These are phyloP conservation scores for Coniosporium apollinis DNA, from an alignment of 495 filamentous ascomycete genomes.

Conservation along the genomic window DNA sequence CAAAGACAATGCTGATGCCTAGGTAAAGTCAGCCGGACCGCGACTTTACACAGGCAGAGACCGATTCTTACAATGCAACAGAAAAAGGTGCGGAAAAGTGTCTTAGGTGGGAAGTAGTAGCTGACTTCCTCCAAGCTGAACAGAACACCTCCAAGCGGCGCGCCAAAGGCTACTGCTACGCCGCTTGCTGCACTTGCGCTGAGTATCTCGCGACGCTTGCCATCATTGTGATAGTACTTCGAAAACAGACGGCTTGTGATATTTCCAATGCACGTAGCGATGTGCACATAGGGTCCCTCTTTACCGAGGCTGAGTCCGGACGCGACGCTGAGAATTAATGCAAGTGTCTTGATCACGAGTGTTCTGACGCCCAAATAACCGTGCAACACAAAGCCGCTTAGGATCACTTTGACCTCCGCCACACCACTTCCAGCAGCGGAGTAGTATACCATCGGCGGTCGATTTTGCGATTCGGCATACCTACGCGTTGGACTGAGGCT, in stretches of 20 bases:
- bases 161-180: conserved; percentile 89
- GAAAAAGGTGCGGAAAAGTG: conserved; percentile 93
- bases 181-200: conserved; percentile 85
- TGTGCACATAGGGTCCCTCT: conserved; percentile 95
- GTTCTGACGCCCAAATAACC: conserved; percentile 87
- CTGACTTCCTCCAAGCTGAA: conserved; percentile 87
- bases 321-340: conserved; percentile 71
- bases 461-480: conserved; percentile 19
- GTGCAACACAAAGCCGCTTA: conserved; percentile 93
- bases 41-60: neutral
- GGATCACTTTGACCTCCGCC: conserved; percentile 91
- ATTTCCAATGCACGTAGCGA: conserved; percentile 89
- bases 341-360: conserved; percentile 69
- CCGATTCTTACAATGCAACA: conserved; percentile 62
- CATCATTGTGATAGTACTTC: conserved; percentile 91
- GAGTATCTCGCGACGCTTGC: conserved; percentile 75
- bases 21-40: conserved; percentile 4
- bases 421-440: conserved; percentile 93
- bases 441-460: conserved; percentile 76
- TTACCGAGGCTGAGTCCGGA: conserved; percentile 90
- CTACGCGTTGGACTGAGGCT: conserved; percentile 17
- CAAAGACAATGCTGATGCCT: conserved; percentile 63
- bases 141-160: conserved; percentile 50
- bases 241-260: conserved; percentile 81
- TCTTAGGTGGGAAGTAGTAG: conserved; percentile 98